Conservation (phyloP, 345 rosid genomes). For the thale cress (Arabidopsis thaliana) region DNA sequence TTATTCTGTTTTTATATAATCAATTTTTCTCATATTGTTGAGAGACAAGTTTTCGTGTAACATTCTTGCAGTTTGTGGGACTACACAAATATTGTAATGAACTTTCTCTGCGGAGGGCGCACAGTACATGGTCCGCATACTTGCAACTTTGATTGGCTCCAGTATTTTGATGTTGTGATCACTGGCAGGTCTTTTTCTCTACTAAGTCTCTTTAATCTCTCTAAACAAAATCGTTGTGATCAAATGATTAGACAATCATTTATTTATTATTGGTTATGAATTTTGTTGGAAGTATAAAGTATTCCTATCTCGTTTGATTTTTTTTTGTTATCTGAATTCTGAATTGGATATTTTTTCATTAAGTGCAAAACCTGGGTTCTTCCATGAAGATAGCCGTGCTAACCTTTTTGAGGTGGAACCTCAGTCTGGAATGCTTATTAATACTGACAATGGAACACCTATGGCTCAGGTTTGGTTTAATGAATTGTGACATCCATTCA, state of each 20-base stretch:
- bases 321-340: slow-evolving; percentile 30
- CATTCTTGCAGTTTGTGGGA: slow-evolving; percentile 91
- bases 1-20: slow-evolving; percentile 9
- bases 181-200: slow-evolving; percentile 78
- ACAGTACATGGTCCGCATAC: slow-evolving; percentile 47
- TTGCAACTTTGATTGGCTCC: slow-evolving; percentile 88
- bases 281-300: neutral
- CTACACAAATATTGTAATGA: slow-evolving; percentile 96
- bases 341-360: slow-evolving; percentile 22
- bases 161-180: slow-evolving; percentile 87
- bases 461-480: slow-evolving; percentile 75
- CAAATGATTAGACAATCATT: neutral
- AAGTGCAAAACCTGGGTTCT: slow-evolving; percentile 98
- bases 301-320: neutral
- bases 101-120: slow-evolving; percentile 73
- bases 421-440: slow-evolving; percentile 80
- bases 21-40: slow-evolving; percentile 12
- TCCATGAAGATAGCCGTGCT: slow-evolving; percentile 87
- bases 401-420: slow-evolving; percentile 92
- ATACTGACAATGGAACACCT: slow-evolving; percentile 96
- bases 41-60: neutral
- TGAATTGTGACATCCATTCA: neutral
- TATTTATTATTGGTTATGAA: slow-evolving; percentile 6
- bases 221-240: neutral
- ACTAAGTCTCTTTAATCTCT: slow-evolving; percentile 26